These are phyloP conservation scores for Geosiphon pyriformis DNA, from an alignment of 192 early-diverging fungal genomes.

Conservation along the genomic window DNA sequence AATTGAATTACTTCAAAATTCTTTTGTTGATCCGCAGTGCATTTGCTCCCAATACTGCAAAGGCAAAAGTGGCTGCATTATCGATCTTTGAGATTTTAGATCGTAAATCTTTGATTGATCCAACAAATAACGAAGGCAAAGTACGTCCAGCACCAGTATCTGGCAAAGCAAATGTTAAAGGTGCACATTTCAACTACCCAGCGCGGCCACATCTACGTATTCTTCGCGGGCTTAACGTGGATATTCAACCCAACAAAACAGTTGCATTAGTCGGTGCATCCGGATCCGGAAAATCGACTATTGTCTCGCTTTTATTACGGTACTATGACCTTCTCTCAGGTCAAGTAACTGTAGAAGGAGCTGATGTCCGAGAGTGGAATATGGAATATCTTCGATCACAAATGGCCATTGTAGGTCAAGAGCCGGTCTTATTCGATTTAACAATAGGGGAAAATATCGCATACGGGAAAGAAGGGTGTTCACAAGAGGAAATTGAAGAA, in stretches of 20 bases:
- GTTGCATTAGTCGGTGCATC: slow-evolving; percentile 84
- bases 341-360: slow-evolving; percentile 50
- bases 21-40: too few relatives aligned
- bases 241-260: slow-evolving; percentile 54
- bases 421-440: slow-evolving; percentile 86
- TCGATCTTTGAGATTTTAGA: slow-evolving; percentile 67
- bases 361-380: slow-evolving; percentile 56
- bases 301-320: slow-evolving; percentile 63
- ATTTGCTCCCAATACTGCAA: slow-evolving; percentile 65
- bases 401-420: slow-evolving; percentile 85
- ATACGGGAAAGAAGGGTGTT: slow-evolving; percentile 49
- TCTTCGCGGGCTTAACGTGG: slow-evolving; percentile 49
- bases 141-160: slow-evolving; percentile 24
- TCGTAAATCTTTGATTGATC: slow-evolving; percentile 65
- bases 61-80: slow-evolving; percentile 74
- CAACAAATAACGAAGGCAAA: slow-evolving; percentile 37
- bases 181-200: slow-evolving; percentile 58
- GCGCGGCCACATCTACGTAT: slow-evolving; percentile 54
- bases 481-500: slow-evolving; percentile 52
- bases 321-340: slow-evolving; percentile 74
- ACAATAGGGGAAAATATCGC: slow-evolving; percentile 85
- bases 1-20: background rate
- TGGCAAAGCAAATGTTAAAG: slow-evolving; percentile 35
- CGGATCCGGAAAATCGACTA: slow-evolving; percentile 80
- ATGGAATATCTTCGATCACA: slow-evolving; percentile 60